phyloP scores from a whole-genome alignment of 148 eudicot genomes.

The Salicornia ramosissima region DNA sequence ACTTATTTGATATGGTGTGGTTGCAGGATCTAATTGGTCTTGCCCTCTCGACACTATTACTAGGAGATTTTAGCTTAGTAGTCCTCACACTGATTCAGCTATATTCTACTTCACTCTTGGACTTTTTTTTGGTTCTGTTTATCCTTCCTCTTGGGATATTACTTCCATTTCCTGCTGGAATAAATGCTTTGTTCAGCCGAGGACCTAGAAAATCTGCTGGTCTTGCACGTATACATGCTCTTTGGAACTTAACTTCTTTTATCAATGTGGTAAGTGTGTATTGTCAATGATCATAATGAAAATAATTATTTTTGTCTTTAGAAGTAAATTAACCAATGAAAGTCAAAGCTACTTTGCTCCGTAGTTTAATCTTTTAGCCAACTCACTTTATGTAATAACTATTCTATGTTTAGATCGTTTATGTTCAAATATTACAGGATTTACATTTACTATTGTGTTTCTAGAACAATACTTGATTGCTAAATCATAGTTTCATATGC shows the following conservation, averaged over 20 bases:
- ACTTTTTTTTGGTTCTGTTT: conserved; percentile 58
- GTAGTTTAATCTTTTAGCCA: background rate
- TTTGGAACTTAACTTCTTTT: conserved; percentile 85
- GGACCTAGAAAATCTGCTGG: conserved; percentile 79
- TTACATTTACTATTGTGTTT: background rate
- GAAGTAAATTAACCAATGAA: background rate
- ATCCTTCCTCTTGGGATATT: conserved; percentile 85
- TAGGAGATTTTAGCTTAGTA: conserved; percentile 89
- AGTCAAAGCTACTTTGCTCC: background rate
- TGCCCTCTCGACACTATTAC: conserved; percentile 69
- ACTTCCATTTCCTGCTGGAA: conserved; percentile 92
- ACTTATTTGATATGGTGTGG: background rate
- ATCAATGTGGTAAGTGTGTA: conserved; percentile 71
- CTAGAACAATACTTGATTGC: background rate
- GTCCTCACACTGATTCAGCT: conserved; percentile 81
- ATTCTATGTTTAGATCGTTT: background rate
- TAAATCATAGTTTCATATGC: background rate
- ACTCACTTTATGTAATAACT: background rate
- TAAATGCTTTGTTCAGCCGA: conserved; percentile 84
- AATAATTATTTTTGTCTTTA: background rate
- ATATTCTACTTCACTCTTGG: conserved; percentile 72
- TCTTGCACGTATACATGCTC: conserved; percentile 81
- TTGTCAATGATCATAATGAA: background rate
- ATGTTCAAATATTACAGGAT: too few relatives aligned
- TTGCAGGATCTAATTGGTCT: conserved; percentile 94